Evolutionary conservation across 208 protist species (phyloP).

Genomic region (Trichomonas gallinae): DNA sequence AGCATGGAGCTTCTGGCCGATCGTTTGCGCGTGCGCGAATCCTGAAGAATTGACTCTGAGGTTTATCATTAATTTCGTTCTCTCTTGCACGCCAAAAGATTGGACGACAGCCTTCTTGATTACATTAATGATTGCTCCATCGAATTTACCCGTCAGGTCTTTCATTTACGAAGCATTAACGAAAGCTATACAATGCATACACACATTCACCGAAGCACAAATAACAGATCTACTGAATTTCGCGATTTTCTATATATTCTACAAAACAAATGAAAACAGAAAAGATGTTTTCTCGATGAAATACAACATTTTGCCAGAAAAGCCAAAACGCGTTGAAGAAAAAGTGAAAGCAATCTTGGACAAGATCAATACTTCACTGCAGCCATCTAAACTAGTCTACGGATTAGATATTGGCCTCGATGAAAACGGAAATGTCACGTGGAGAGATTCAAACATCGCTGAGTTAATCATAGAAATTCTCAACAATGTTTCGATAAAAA

Average conservation of each 20-base stretch:
- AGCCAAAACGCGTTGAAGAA: not conserved
- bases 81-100: not conserved
- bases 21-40: not conserved
- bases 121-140: not conserved
- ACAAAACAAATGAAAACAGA: not conserved
- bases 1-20: not conserved
- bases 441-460: not conserved
- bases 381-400: not conserved
- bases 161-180: not conserved
- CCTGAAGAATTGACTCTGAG: not conserved
- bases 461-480: not conserved
- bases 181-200: not conserved
- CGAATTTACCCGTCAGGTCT: not conserved
- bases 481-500: not conserved
- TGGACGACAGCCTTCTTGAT: not conserved
- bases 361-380: not conserved
- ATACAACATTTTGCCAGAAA: not conserved
- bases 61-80: not conserved
- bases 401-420: not conserved
- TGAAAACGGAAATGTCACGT: not conserved
- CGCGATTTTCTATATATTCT: not conserved
- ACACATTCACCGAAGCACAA: not conserved
- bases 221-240: not conserved
- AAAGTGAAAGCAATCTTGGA: not conserved
- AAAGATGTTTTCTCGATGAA: not conserved